phyloP scores from a whole-genome alignment of 2,329 filamentous ascomycete genomes.

The Chaetomiaceae sp. region DNA sequence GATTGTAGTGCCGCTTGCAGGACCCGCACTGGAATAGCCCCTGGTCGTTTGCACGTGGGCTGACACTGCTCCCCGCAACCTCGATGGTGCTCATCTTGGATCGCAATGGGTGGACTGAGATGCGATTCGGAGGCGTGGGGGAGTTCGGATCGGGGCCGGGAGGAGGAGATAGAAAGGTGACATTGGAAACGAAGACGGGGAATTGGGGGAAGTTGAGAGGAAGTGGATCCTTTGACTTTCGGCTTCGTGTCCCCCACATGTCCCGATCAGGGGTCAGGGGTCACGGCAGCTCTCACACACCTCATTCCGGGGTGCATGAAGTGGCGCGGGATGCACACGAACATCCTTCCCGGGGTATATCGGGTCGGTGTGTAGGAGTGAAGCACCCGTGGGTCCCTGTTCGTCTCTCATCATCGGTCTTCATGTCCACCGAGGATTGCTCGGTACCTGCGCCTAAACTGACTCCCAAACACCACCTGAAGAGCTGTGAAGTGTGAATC shows the following conservation, averaged over 20 bases:
- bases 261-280: not conserved
- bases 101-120: not conserved
- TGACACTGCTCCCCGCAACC: not conserved
- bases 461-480: too few relatives aligned
- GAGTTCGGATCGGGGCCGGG: conserved; percentile 2
- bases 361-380: too few relatives aligned
- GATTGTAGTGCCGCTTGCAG: conserved; percentile 6
- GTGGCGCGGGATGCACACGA: too few relatives aligned
- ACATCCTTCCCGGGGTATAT: too few relatives aligned
- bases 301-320: too few relatives aligned
- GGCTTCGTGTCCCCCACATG: not conserved
- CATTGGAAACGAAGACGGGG: not conserved
- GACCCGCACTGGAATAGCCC: conserved; percentile 10
- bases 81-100: conserved; percentile 8
- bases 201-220: not conserved
- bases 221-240: not conserved
- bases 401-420: too few relatives aligned
- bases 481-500: not conserved
- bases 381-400: too few relatives aligned
- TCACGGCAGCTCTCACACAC: not conserved
- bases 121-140: not conserved
- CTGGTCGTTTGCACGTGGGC: conserved; percentile 1
- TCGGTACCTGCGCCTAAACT: too few relatives aligned
- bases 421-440: too few relatives aligned
- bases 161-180: not conserved